A percentile compares a stretch with the other conserved stretches of the same genome.
Evolutionary conservation across 2,329 filamentous ascomycete genomes (phyloP).

Genomic region (Aspergillus persii): DNA sequence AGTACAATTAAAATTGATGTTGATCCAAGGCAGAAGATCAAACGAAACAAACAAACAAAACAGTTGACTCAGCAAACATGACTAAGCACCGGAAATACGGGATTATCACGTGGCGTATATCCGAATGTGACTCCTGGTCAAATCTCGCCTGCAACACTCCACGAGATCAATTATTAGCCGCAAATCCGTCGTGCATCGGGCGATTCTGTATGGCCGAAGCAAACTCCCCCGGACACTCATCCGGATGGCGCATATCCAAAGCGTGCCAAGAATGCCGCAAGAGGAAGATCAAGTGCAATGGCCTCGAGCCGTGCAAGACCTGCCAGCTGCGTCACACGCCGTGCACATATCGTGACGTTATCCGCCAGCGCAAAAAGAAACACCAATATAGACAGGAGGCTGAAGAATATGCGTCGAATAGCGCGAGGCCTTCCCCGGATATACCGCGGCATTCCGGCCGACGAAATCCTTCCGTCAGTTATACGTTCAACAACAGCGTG

Average conservation of each 20-base stretch:
- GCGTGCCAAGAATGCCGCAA: constrained; percentile 43
- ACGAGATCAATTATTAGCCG: background rate
- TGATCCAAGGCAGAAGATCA: no score
- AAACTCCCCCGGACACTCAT: constrained; percentile 12
- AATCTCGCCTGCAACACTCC: background rate
- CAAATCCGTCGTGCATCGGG: background rate
- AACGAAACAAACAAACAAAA: no score
- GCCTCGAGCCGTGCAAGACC: constrained; percentile 40
- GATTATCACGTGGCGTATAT: background rate
- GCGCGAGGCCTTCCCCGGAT: constrained; percentile 15
- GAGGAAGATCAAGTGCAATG: constrained; percentile 43
- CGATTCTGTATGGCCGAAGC: constrained; percentile 24
- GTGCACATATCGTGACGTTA: constrained; percentile 39
- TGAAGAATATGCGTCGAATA: constrained; percentile 1
- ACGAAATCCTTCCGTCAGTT: constrained; percentile 21
- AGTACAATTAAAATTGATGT: no score
- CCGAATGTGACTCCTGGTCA: background rate
- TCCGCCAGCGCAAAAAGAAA: constrained; percentile 36
- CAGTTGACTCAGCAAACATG: background rate
- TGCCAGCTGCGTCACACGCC: constrained; percentile 32
- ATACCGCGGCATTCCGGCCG: constrained; percentile 14
- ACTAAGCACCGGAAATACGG: background rate
- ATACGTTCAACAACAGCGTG: constrained; percentile 43
- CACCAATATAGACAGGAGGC: constrained; percentile 13
- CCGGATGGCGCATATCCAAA: constrained; percentile 37